Evolutionary conservation across 805 yeast genomes (phyloP), one percentile per base, ranked within the genome.

Genomic region (Suhomyces tanzawaensis): DNA sequence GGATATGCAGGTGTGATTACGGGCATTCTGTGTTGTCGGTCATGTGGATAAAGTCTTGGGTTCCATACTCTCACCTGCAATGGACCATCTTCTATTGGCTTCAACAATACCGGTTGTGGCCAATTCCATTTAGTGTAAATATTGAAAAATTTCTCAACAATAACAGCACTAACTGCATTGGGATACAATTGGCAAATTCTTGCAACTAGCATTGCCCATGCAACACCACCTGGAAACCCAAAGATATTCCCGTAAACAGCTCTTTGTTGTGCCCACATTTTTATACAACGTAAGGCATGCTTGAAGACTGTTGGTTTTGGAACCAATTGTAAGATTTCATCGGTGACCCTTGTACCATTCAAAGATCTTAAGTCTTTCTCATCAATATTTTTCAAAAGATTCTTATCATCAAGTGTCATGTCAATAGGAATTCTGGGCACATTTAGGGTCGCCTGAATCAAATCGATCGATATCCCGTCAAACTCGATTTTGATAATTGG

Each of bases 141-240:
- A 47, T 79, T 77, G 64, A 93, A 93, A 58, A 93, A 93, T 56
- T 89, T 85, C 42, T 83, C 79, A n/a, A 93, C 82, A 36, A 93
- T 84, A 2, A 85, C 88, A 0, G 98, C 87, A 44, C 96, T 82
- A 9, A 89, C 95, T 0, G 98, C 95, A 62, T 91, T 91, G 7
- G 99, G 99, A 58, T 91, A 93, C 35, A 93, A 66, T 60, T 93
- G 99, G 62, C 99, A 93, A 19, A 93, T 88, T 52, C 99, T 74
- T 1, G 98, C 99, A n/a, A 90, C 97, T 28, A 93, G 62, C 97
- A 93, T 93, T 1, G 99, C 99, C 99, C 99, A 93, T 1, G 99
- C 99, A 34, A 93, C 99, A 62, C 99, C 99, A 54, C 99, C 99
- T 1, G 98, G 99, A 63, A 91, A 93, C 0, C 99, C 99, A 74